Conservation (phyloP, 768 basidiomycete genomes). For the Lactifluus rugatus region DNA sequence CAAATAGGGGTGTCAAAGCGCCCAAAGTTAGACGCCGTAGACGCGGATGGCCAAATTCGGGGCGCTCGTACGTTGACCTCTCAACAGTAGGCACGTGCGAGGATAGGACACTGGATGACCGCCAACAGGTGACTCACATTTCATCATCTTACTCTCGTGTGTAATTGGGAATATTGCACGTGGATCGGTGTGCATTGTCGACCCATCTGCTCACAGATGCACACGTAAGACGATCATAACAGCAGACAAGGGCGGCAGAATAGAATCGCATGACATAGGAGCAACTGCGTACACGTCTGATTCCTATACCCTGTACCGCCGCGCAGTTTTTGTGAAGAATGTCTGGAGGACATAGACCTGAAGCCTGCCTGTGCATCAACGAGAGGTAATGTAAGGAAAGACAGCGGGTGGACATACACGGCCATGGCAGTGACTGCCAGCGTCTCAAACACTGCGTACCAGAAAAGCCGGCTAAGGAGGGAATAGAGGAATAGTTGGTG, state of each 20-base stretch:
- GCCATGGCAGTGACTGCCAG: slow-evolving; percentile 78
- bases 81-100: no score
- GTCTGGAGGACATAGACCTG: slow-evolving; percentile 92
- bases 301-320: slow-evolving; percentile 75
- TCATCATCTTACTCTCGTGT: no score
- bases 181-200: not conserved
- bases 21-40: no score
- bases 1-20: no score
- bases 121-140: no score
- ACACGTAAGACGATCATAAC: not conserved
- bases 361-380: slow-evolving; percentile 36
- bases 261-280: not conserved
- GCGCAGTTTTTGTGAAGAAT: slow-evolving; percentile 92
- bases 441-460: slow-evolving; percentile 83
- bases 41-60: no score
- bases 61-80: no score
- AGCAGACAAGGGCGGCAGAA: not conserved
- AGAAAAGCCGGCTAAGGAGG: slow-evolving; percentile 70
- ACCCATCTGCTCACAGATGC: not conserved
- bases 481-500: not conserved
- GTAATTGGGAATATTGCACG: no score
- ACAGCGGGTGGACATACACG: slow-evolving; percentile 44
- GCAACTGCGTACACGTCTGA: not conserved
- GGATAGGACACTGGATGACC: no score
- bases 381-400: slow-evolving; percentile 2